Evolutionary conservation across 345 rosid genomes (phyloP), one percentile per base, ranked within the genome.

Genomic region (Brassica rapa): DNA sequence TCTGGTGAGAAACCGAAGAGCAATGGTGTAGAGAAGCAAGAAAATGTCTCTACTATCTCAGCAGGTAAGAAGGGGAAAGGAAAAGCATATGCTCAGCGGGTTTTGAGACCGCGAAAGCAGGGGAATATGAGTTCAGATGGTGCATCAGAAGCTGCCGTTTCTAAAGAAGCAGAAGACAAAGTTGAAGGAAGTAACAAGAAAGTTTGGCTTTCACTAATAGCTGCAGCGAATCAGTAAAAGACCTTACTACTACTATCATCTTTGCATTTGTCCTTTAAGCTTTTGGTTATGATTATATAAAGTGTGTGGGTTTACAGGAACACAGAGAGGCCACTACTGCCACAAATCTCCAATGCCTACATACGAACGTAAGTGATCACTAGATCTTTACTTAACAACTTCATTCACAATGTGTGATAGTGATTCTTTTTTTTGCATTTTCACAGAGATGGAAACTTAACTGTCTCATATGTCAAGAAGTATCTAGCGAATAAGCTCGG

Each of bases 391-490:
- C 61, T 55, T 29, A 51, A 9, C 2, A 68, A 68, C n/a, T 68
- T 68, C 39, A 25, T 68, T 49, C 35, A 43, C 2, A 49, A 24
- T 62, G 33, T 64, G 12, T 63, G 33, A 39, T 57, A 23, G 5
- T 64, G 24, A 56, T 59, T 21, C 62, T 27, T 66, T 46, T 19
- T 72, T 41, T 61, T 61, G 15, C 32, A 51, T 71, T 60, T 62
- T 41, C 12, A 67, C 71, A 72, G 77, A 2, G 10, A 72, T 66
- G 68, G 64, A 24, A 66, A 66, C 72, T 2, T 46, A 27, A 1
- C 68, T 57, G 69, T 67, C 63, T 66, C 63, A 59, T 3, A 43
- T 60, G 63, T 78, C 15, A 72, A 72, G 63, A 72, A 72, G 55
- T 72, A 56, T 30, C 19, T 72, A 66, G 41, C 10, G 62, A 0